Percentiles rank a stretch among this genome's conserved stretches.
Conservation (phyloP, 805 yeast genomes). For the Zygosaccharomyces siamensis region DNA sequence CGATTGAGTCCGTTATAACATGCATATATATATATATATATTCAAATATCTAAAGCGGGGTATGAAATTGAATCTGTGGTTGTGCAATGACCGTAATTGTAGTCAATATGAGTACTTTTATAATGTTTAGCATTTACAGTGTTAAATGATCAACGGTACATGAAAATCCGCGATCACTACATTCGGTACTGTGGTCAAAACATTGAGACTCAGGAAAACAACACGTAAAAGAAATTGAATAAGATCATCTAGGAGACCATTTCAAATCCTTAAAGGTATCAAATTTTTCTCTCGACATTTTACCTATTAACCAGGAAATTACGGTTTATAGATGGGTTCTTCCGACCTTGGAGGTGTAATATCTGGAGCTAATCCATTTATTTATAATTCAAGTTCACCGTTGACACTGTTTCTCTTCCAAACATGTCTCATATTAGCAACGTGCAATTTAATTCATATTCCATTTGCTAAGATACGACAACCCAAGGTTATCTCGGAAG, state of each 20-base stretch:
- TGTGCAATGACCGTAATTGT: too few relatives aligned
- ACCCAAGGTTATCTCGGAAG: constrained; percentile 80
- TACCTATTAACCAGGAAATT: too few relatives aligned
- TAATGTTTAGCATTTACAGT: background rate
- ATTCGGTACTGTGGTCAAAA: background rate
- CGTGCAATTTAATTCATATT: constrained; percentile 56
- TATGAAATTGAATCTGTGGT: too few relatives aligned
- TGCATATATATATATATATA: background rate
- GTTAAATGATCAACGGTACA: background rate
- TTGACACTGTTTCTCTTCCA: constrained; percentile 68
- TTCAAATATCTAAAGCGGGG: too few relatives aligned
- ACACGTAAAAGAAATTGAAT: too few relatives aligned
- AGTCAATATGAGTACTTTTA: background rate
- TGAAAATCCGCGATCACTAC: background rate
- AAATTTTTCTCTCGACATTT: background rate
- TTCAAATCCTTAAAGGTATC: background rate
- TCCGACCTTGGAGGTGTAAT: constrained; percentile 56
- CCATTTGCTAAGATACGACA: constrained; percentile 62
- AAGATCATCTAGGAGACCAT: too few relatives aligned
- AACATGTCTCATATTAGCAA: constrained; percentile 51
- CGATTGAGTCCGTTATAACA: background rate
- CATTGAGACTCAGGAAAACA: too few relatives aligned
- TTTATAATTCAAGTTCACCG: constrained; percentile 53
- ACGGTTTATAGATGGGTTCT: constrained; percentile 11
- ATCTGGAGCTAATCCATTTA: constrained; percentile 67